Evolutionary conservation across 306 rosid species (phyloP).

Genomic region (Albizia julibrissin): DNA sequence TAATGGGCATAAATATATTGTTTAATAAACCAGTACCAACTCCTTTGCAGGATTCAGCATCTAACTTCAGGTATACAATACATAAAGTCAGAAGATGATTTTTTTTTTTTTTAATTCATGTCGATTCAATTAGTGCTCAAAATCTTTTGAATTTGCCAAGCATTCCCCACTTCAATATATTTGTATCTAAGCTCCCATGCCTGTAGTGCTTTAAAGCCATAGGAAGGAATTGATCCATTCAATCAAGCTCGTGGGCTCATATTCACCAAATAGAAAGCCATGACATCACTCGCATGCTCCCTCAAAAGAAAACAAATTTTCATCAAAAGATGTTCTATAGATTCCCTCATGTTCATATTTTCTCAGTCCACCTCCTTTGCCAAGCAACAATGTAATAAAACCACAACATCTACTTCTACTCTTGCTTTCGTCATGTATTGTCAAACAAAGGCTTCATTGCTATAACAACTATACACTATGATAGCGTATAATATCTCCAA

Average conservation of each 20-base stretch:
- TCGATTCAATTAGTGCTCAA: slow-evolving; percentile 6
- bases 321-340: not conserved
- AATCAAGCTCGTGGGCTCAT: not conserved
- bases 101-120: not conserved
- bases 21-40: not conserved
- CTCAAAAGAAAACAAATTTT: not conserved
- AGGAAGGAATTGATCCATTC: not conserved
- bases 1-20: not conserved
- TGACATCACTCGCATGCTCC: not conserved
- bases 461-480: not conserved
- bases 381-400: not conserved
- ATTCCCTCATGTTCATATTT: not conserved
- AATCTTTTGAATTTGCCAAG: not conserved
- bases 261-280: not conserved
- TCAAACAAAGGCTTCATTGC: not conserved
- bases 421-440: not conserved
- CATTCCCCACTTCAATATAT: not conserved
- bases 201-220: not conserved
- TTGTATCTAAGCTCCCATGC: not conserved
- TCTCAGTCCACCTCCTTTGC: not conserved
- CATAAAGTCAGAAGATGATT: not conserved
- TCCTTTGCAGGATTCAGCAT: not conserved
- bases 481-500: slow-evolving; percentile 1
- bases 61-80: not conserved
- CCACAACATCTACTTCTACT: not conserved